Percentiles rank a stretch among this genome's conserved stretches.
Evolutionary conservation across 1,284 basidiomycete genomes (phyloP).

Genomic region (Leccinum subatratum): DNA sequence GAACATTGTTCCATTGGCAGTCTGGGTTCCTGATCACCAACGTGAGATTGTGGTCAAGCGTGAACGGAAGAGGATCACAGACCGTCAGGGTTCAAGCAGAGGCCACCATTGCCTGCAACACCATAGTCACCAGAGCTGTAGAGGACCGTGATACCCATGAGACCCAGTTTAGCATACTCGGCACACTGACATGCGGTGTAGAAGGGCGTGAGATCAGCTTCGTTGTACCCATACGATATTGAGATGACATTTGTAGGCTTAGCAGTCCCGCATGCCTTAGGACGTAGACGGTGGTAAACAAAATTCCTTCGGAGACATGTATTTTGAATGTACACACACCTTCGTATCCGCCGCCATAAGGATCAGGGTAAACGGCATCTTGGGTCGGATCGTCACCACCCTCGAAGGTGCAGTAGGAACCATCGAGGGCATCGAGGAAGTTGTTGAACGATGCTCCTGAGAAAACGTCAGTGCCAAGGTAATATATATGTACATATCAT

Average conservation of each 20-base stretch:
- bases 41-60: background rate
- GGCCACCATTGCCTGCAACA: conserved; percentile 35
- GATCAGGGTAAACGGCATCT: conserved; percentile 45
- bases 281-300: conserved; percentile 16
- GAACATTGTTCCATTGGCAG: conserved; percentile 31
- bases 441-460: conserved; percentile 46
- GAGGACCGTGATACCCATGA: conserved; percentile 40
- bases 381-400: conserved; percentile 41
- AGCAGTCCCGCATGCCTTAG: conserved; percentile 38
- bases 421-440: conserved; percentile 47
- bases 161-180: conserved; percentile 45
- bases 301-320: background rate
- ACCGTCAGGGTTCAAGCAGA: conserved; percentile 32
- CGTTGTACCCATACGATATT: conserved; percentile 40
- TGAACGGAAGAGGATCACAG: background rate
- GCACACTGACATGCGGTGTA: conserved; percentile 43
- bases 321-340: conserved; percentile 15
- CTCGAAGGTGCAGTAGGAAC: conserved; percentile 43
- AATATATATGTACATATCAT: background rate
- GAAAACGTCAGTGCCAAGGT: background rate
- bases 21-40: conserved; percentile 17
- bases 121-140: conserved; percentile 40
- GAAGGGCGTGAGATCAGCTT: conserved; percentile 37
- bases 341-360: conserved; percentile 33
- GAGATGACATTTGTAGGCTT: conserved; percentile 40